These are phyloP conservation scores for Podospora conica DNA, from an alignment of 495 filamentous ascomycete species.

Conservation along the genomic window DNA sequence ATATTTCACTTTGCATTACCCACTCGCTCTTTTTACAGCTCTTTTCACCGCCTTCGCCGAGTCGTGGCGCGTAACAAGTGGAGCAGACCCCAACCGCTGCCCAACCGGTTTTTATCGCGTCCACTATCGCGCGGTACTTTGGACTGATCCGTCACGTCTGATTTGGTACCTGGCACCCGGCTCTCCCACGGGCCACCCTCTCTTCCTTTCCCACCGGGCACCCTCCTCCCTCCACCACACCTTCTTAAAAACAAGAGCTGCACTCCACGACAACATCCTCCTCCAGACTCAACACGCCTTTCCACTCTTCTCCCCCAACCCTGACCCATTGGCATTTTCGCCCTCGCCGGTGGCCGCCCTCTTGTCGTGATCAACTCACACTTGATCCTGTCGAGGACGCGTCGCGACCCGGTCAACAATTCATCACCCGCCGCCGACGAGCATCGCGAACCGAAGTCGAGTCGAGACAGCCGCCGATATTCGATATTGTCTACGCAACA, in stretches of 20 bases:
- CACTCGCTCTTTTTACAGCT: neutral
- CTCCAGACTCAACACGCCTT: constrained; percentile 13
- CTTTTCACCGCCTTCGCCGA: neutral
- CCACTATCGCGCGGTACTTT: constrained; percentile 27
- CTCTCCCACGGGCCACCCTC: constrained; percentile 23
- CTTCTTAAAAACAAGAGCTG: constrained; percentile 32
- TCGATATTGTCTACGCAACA: neutral
- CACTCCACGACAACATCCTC: constrained; percentile 19
- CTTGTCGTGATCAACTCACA: constrained; percentile 12
- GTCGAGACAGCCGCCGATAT: neutral
- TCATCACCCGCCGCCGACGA: neutral
- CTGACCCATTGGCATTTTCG: constrained; percentile 12
- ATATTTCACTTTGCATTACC: neutral
- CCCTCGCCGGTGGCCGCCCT: constrained; percentile 18
- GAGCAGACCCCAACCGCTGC: neutral
- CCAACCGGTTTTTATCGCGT: constrained; percentile 4
- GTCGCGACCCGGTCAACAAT: constrained; percentile 7
- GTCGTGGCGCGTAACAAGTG: neutral
- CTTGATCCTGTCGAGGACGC: constrained; percentile 17
- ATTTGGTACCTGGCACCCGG: constrained; percentile 14
- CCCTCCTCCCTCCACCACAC: constrained; percentile 28
- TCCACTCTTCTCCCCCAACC: constrained; percentile 14
- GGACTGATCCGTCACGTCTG: constrained; percentile 22
- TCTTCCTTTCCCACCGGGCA: constrained; percentile 12
- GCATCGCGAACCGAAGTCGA: neutral